Conservation (phyloP, 2,329 filamentous ascomycete genomes). For the Sclerotinia trifoliorum region DNA sequence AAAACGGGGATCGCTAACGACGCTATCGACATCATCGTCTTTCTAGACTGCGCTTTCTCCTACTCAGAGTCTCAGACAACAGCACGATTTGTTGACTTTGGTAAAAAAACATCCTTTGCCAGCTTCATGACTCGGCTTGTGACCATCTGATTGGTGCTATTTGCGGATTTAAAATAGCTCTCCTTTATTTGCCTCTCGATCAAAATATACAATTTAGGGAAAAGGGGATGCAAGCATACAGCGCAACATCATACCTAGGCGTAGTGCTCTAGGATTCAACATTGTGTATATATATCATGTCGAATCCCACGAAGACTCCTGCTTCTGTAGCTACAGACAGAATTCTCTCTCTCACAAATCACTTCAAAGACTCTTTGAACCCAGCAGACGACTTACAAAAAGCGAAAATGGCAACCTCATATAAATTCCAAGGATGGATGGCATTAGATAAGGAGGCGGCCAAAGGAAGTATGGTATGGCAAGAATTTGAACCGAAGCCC, state of each 20-base stretch:
- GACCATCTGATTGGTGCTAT: neutral
- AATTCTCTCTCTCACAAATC: conserved; percentile 27
- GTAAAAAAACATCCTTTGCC: neutral
- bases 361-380: conserved; percentile 33
- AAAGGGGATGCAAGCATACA: conserved; percentile 6
- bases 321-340: conserved; percentile 31
- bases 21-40: conserved; percentile 7
- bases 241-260: neutral
- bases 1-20: neutral
- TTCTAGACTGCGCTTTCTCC: neutral
- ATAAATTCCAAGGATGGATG: conserved; percentile 44
- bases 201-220: neutral
- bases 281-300: conserved; percentile 26
- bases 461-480: conserved; percentile 41
- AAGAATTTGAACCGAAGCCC: conserved; percentile 47
- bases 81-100: neutral
- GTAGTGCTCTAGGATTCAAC: neutral
- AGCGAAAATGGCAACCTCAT: conserved; percentile 35
- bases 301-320: conserved; percentile 27
- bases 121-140: neutral
- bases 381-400: conserved; percentile 29
- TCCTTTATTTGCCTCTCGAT: neutral
- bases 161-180: neutral
- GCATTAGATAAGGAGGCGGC: conserved; percentile 39
- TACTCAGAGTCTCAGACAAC: neutral